Evolutionary conservation across 495 filamentous ascomycete species (phyloP).

Genomic region (Neurospora discreta): DNA sequence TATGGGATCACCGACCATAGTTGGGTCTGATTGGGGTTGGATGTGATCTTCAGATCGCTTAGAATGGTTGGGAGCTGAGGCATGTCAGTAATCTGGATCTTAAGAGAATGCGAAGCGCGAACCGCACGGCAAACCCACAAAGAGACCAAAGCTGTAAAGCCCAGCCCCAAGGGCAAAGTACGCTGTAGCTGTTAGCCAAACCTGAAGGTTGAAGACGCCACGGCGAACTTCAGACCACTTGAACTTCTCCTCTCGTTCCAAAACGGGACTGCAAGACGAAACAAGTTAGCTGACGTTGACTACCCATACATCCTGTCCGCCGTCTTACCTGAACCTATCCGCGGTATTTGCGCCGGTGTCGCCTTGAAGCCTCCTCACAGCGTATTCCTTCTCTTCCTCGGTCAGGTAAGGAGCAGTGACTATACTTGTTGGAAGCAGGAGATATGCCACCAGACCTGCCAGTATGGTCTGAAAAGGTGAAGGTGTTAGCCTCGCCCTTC

Average conservation of each 20-base stretch:
- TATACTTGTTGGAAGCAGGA: conserved; percentile 48
- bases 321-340: conserved; percentile 23
- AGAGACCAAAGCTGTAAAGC: conserved; percentile 40
- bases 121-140: conserved; percentile 25
- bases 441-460: conserved; percentile 43
- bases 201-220: conserved; percentile 48
- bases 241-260: conserved; percentile 36
- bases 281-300: neutral
- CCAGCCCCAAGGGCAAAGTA: conserved; percentile 36
- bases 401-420: conserved; percentile 42
- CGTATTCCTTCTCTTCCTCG: conserved; percentile 32
- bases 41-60: conserved; percentile 45
- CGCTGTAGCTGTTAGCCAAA: conserved; percentile 37
- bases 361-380: conserved; percentile 27
- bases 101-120: conserved; percentile 4
- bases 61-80: conserved; percentile 61
- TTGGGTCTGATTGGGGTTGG: conserved; percentile 50
- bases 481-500: neutral
- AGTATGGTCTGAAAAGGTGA: conserved; percentile 35
- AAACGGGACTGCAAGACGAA: conserved; percentile 19
- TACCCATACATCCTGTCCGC: neutral
- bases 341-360: conserved; percentile 12
- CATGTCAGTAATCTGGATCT: conserved; percentile 28
- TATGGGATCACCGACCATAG: conserved; percentile 60
- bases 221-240: conserved; percentile 55